phyloP scores from a whole-genome alignment of 805 yeast species.

The Candida namnaoensis region DNA sequence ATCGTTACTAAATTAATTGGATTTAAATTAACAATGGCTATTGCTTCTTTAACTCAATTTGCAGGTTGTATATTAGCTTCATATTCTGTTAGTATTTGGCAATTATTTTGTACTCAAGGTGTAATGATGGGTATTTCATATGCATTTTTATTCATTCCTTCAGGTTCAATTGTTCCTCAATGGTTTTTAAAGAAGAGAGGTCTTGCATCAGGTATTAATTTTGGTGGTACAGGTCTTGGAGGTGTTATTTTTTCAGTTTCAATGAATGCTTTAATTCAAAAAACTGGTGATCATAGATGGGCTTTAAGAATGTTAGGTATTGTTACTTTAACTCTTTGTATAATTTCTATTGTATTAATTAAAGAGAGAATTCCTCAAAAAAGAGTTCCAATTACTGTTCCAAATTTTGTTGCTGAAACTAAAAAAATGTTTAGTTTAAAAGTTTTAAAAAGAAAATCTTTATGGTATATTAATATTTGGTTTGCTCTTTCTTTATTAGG shows the following conservation, averaged over 20 bases:
- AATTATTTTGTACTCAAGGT: slow-evolving; percentile 62
- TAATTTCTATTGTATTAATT: slow-evolving; percentile 32
- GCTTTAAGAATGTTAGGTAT: slow-evolving; percentile 39
- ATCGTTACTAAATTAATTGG: slow-evolving; percentile 42
- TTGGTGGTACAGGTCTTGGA: slow-evolving; percentile 45
- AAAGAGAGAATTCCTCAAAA: slow-evolving; percentile 29
- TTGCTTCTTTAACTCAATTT: slow-evolving; percentile 45
- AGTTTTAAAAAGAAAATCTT: slow-evolving; percentile 21
- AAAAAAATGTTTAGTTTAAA: slow-evolving; percentile 24
- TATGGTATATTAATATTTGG: slow-evolving; percentile 27
- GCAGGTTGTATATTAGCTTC: slow-evolving; percentile 53
- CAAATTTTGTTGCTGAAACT: slow-evolving; percentile 8
- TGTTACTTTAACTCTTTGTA: slow-evolving; percentile 22
- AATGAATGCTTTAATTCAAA: slow-evolving; percentile 31
- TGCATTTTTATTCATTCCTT: slow-evolving; percentile 51
- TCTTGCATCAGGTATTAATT: slow-evolving; percentile 37
- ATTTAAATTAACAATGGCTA: slow-evolving; percentile 31
- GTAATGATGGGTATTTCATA: slow-evolving; percentile 43
- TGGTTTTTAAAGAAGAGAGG: slow-evolving; percentile 64
- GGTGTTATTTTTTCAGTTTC: slow-evolving; percentile 38
- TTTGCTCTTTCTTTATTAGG: slow-evolving; percentile 27
- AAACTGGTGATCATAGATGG: slow-evolving; percentile 35
- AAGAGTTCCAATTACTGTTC: slow-evolving; percentile 12
- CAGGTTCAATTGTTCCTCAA: slow-evolving; percentile 52
- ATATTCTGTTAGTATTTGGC: slow-evolving; percentile 52